phyloP scores from a whole-genome alignment of 192 early-diverging fungal genomes.

The Funneliformis mosseae region DNA sequence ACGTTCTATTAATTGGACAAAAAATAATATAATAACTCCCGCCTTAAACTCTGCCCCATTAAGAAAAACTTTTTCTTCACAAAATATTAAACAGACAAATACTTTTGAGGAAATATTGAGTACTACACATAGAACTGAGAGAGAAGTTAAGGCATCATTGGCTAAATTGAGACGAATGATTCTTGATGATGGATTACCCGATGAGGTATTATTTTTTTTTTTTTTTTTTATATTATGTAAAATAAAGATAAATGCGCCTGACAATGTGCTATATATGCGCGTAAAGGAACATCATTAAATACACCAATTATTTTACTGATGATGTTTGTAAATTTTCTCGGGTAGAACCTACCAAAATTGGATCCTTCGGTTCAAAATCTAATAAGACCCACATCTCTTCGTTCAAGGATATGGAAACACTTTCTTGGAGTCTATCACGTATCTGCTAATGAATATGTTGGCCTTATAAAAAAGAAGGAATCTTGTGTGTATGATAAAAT shows the following conservation, averaged over 20 bases:
- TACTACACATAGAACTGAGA: constrained; percentile 56
- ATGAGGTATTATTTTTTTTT: constrained; percentile 39
- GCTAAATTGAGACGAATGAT: constrained; percentile 58
- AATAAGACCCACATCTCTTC: constrained; percentile 42
- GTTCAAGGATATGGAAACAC: constrained; percentile 73
- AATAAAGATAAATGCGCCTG: not conserved
- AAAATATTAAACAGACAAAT: not conserved
- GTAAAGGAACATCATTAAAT: not conserved
- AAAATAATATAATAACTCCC: not conserved
- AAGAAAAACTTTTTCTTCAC: not conserved
- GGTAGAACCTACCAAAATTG: constrained; percentile 28
- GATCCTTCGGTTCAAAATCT: constrained; percentile 16
- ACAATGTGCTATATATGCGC: not conserved
- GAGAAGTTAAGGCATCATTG: constrained; percentile 56
- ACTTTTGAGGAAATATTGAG: constrained; percentile 51
- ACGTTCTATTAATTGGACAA: not conserved
- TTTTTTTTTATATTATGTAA: not conserved
- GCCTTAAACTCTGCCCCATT: not conserved
- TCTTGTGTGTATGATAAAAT: constrained; percentile 80
- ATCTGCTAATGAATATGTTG: constrained; percentile 72
- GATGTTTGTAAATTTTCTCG: no score
- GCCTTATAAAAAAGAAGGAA: constrained; percentile 68
- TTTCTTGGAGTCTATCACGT: constrained; percentile 73
- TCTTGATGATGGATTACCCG: constrained; percentile 63
- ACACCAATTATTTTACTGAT: not conserved